Percentiles rank a stretch among this genome's conserved stretches.
phyloP scores from a whole-genome alignment of 2,329 filamentous ascomycete genomes.

The Aspergillus pseudoterreus region DNA sequence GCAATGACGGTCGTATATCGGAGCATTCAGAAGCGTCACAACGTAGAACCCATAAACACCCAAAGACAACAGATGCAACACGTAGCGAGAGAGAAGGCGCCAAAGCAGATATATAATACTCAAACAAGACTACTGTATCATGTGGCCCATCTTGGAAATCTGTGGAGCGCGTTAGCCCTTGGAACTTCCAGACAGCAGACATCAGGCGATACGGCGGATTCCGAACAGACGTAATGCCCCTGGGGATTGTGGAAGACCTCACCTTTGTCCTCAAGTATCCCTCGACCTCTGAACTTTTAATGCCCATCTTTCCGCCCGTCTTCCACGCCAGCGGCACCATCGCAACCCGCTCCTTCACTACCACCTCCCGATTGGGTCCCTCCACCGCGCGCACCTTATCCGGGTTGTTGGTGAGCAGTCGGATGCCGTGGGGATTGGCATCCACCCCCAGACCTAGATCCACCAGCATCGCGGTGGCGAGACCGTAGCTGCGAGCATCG shows the following conservation, averaged over 20 bases:
- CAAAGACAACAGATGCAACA: neutral
- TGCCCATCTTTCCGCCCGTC: constrained; percentile 69
- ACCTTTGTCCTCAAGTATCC: constrained; percentile 95
- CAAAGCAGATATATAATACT: neutral
- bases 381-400: constrained; percentile 95
- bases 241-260: constrained; percentile 26
- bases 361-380: constrained; percentile 80
- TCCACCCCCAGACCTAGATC: constrained; percentile 73
- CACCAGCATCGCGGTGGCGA: constrained; percentile 91
- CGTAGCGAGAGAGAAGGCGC: constrained; percentile 2
- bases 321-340: constrained; percentile 97
- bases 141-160: constrained; percentile 87
- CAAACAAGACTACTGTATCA: constrained; percentile 47
- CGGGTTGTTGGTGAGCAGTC: constrained; percentile 91
- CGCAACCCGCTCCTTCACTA: constrained; percentile 82
- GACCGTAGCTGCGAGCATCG: constrained; percentile 87
- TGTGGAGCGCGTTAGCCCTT: constrained; percentile 31
- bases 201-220: too few relatives aligned
- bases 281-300: constrained; percentile 83
- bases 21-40: neutral
- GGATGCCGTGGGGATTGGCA: constrained; percentile 57
- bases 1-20: neutral
- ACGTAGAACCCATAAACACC: neutral
- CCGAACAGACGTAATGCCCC: neutral
- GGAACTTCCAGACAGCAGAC: neutral